Conservation (phyloP, 192 early-diverging fungal genomes). For the Entomortierella parvispora region DNA sequence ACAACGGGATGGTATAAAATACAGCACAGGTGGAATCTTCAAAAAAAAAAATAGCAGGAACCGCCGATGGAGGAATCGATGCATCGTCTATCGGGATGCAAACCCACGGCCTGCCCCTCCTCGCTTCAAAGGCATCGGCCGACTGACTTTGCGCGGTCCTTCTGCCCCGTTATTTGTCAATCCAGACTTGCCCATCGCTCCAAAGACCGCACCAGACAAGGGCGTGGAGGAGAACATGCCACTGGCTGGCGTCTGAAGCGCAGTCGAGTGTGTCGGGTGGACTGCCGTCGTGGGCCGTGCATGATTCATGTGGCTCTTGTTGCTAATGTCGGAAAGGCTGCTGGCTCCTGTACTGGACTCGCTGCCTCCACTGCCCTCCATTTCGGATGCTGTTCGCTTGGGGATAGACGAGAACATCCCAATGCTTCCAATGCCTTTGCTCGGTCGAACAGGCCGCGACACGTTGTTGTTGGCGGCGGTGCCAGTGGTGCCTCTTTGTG, state of each 20-base stretch:
- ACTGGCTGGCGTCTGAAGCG: not conserved
- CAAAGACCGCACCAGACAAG: not conserved
- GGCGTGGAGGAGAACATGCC: not conserved
- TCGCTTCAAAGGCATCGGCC: conserved; percentile 18
- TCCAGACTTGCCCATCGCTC: conserved; percentile 36
- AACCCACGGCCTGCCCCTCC: too few species aligned
- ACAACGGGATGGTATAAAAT: too few species aligned
- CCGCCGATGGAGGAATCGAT: not conserved
- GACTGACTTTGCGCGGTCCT: conserved; percentile 42
- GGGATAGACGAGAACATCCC: not conserved
- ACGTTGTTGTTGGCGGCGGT: not conserved
- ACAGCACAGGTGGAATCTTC: too few species aligned
- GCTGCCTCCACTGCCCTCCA: conserved; percentile 8
- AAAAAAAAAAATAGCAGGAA: not conserved
- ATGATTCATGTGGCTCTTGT: not conserved
- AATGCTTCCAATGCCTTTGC: not conserved
- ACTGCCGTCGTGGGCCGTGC: not conserved
- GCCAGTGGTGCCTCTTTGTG: not conserved
- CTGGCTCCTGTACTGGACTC: not conserved
- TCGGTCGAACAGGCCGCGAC: conserved; percentile 4
- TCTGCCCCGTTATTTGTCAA: conserved; percentile 15
- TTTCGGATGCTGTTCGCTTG: conserved; percentile 28
- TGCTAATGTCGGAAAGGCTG: conserved; percentile 18
- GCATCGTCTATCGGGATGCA: too few species aligned
- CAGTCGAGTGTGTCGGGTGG: not conserved